These are phyloP conservation scores for Fusarium subtropicale DNA, from an alignment of 2,329 filamentous ascomycete species.

Conservation along the genomic window DNA sequence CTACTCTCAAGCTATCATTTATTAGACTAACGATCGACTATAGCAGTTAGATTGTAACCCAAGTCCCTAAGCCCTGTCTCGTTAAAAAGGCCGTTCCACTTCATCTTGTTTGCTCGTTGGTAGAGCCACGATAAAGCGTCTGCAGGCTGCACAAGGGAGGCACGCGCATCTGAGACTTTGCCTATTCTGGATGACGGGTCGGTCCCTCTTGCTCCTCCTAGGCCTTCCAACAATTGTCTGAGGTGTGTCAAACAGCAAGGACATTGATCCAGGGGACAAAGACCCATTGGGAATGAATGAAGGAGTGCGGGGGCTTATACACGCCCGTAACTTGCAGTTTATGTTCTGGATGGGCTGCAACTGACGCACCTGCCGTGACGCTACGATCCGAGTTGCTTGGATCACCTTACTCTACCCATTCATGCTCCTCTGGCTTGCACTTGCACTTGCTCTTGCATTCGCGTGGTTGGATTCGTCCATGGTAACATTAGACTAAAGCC, in stretches of 20 bases:
- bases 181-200: conserved; percentile 42
- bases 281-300: conserved; percentile 7
- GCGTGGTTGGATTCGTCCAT: conserved; percentile 15
- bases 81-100: conserved; percentile 31
- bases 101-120: conserved; percentile 40
- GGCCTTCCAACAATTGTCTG: conserved; percentile 28
- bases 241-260: conserved; percentile 39
- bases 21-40: conserved; percentile 9
- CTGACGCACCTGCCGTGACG: conserved; percentile 27
- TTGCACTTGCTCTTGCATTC: conserved; percentile 19
- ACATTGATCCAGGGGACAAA: conserved; percentile 41
- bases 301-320: conserved; percentile 32
- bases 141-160: conserved; percentile 32
- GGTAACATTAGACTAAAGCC: conserved; percentile 1
- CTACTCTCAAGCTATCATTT: neutral
- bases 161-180: conserved; percentile 34
- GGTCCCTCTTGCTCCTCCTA: conserved; percentile 26
- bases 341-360: conserved; percentile 10
- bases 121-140: conserved; percentile 21
- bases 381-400: conserved; percentile 9
- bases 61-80: conserved; percentile 25
- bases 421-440: conserved; percentile 33
- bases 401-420: conserved; percentile 6
- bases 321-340: conserved; percentile 16
- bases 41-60: conserved; percentile 20